Evolutionary conservation across 2,329 filamentous ascomycete species (phyloP).

Genomic region (Ophiostoma novo-ulmi): DNA sequence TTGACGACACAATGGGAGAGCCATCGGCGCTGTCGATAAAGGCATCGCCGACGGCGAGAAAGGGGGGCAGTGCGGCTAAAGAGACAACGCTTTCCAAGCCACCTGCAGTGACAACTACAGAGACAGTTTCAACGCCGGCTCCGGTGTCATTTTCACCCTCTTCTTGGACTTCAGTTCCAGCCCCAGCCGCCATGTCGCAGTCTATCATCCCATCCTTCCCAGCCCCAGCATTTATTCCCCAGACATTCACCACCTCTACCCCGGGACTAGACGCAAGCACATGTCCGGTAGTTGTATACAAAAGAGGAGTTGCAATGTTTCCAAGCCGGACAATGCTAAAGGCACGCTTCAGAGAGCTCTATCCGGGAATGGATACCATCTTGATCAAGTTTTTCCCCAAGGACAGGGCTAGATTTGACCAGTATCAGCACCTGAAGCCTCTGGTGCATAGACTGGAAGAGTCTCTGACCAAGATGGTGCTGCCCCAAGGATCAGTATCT

Average conservation of each 20-base stretch:
- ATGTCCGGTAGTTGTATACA: too few species aligned
- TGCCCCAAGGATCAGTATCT: background rate
- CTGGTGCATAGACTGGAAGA: background rate
- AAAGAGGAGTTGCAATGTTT: too few species aligned
- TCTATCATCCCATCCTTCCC: too few species aligned
- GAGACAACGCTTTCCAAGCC: background rate
- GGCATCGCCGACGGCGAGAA: too few species aligned
- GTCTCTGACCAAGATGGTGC: background rate
- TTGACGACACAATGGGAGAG: background rate
- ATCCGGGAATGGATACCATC: background rate
- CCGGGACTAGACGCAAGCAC: too few species aligned
- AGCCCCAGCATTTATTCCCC: too few species aligned
- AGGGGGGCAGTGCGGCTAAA: too few species aligned
- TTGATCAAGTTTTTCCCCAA: background rate
- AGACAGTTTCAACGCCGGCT: background rate
- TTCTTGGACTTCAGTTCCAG: too few species aligned
- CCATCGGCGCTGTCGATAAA: background rate
- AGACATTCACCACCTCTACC: too few species aligned
- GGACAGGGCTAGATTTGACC: background rate
- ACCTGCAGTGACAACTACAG: background rate
- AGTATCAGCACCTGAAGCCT: background rate
- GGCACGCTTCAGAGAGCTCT: background rate
- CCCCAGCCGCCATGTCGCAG: too few species aligned
- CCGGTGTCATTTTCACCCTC: too few species aligned
- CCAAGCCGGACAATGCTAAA: background rate